A percentile compares a stretch with the other conserved stretches of the same genome.
Evolutionary conservation across 495 filamentous ascomycete genomes (phyloP).

Genomic region (Clavariopsis aquatica): DNA sequence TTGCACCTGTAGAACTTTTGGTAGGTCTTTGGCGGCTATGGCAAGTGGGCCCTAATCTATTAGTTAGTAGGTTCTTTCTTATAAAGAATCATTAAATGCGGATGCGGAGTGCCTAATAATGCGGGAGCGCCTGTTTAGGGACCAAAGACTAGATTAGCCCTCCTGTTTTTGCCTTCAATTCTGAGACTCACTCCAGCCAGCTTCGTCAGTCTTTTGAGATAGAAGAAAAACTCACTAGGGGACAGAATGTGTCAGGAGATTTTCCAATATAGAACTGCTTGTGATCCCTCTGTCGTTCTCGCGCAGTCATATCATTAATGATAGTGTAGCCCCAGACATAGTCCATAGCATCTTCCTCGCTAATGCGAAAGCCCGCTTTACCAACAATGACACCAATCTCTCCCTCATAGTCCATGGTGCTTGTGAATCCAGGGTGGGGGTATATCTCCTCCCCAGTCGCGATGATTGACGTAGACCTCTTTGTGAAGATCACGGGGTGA

Average conservation of each 20-base stretch:
- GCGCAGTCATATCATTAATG: constrained; percentile 59
- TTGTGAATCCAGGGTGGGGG: constrained; percentile 53
- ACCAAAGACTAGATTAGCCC: no score
- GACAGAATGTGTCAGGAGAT: constrained; percentile 58
- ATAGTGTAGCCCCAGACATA: constrained; percentile 60
- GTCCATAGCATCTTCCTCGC: constrained; percentile 51
- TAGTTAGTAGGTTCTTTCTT: not conserved
- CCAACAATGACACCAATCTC: constrained; percentile 61
- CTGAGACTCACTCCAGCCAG: no score
- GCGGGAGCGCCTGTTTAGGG: no score
- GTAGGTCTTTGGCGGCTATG: constrained; percentile 50
- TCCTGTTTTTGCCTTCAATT: constrained; percentile 3
- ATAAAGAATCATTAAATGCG: no score
- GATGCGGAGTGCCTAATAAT: no score
- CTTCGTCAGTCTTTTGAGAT: not conserved
- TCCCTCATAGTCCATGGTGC: constrained; percentile 58
- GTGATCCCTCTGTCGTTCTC: constrained; percentile 58
- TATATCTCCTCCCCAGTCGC: constrained; percentile 51
- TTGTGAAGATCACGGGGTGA: constrained; percentile 54
- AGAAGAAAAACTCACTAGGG: constrained; percentile 45
- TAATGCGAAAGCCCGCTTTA: constrained; percentile 51
- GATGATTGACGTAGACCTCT: constrained; percentile 49
- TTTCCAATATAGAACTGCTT: constrained; percentile 62
- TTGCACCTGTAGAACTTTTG: constrained; percentile 46
- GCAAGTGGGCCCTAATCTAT: constrained; percentile 52